Conservation (phyloP, 2,329 filamentous ascomycete genomes). For the Periconia sp. region DNA sequence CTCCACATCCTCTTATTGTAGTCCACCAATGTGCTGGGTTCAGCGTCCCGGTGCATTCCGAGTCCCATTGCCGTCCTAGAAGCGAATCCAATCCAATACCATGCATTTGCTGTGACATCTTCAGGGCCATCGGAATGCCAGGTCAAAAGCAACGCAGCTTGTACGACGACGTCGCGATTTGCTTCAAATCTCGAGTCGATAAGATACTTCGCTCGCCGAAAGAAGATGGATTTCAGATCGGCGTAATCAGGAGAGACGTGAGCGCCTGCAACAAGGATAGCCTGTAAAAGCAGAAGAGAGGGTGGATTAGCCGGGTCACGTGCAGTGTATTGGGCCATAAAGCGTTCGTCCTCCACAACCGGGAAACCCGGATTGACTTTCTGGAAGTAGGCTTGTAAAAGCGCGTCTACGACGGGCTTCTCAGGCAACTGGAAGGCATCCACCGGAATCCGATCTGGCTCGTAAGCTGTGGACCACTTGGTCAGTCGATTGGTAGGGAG, state of each 20-base stretch:
- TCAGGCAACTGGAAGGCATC: neutral
- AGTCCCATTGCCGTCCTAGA: neutral
- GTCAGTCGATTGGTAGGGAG: neutral
- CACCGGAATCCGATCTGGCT: neutral
- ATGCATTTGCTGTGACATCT: neutral
- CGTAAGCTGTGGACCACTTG: neutral
- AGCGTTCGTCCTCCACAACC: neutral
- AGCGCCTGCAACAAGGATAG: neutral
- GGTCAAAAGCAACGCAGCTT: neutral
- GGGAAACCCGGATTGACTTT: neutral
- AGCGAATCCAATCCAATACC: neutral
- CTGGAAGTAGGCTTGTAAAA: neutral
- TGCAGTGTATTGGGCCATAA: neutral
- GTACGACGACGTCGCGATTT: neutral
- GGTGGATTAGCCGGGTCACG: neutral
- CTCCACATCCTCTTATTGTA: slow-evolving; percentile 2
- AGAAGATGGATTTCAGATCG: neutral
- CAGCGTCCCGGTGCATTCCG: neutral
- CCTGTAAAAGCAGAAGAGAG: neutral
- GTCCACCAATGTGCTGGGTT: neutral
- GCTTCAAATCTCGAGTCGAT: slow-evolving; percentile 1
- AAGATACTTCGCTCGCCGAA: neutral
- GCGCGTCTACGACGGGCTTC: neutral
- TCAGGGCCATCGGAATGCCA: slow-evolving; percentile 1
- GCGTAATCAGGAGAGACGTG: neutral